A percentile compares a stretch with the other conserved stretches of the same genome.
Evolutionary conservation across 2,329 filamentous ascomycete genomes (phyloP).

Genomic region (Pseudogymnoascus sp.): DNA sequence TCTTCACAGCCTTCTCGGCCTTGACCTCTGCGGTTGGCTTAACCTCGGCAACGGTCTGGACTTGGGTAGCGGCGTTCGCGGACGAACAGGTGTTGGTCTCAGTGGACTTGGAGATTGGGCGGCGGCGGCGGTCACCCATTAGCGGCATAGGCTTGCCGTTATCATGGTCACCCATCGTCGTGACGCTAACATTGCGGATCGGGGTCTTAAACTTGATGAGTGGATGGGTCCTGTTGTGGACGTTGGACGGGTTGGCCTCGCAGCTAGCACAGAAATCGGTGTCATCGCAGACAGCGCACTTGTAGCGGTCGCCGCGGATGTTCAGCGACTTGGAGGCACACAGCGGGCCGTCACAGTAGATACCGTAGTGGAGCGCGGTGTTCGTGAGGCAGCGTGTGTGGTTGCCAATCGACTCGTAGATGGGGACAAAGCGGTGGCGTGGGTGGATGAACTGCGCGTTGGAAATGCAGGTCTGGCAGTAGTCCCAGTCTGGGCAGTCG

Average conservation of each 20-base stretch:
- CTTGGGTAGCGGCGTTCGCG: conserved; percentile 47
- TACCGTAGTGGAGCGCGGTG: conserved; percentile 63
- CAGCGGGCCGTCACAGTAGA: conserved; percentile 90
- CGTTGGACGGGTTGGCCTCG: conserved; percentile 76
- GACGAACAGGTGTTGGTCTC: conserved; percentile 41
- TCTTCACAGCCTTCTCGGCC: conserved; percentile 30
- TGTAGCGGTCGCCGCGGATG: conserved; percentile 85
- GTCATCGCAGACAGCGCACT: conserved; percentile 93
- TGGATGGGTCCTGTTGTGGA: conserved; percentile 91
- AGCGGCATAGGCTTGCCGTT: conserved; percentile 55
- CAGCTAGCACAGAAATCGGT: conserved; percentile 92
- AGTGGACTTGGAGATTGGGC: conserved; percentile 36
- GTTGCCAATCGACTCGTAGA: conserved; percentile 53
- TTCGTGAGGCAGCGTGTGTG: conserved; percentile 31
- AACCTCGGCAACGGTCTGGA: conserved; percentile 67
- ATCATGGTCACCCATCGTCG: conserved; percentile 70
- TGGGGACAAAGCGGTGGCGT: conserved; percentile 76
- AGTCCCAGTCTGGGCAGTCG: conserved; percentile 96
- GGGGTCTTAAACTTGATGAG: conserved; percentile 95
- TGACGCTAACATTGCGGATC: conserved; percentile 79
- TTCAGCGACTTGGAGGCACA: conserved; percentile 63
- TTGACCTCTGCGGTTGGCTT: conserved; percentile 43
- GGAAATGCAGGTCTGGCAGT: conserved; percentile 68
- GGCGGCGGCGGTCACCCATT: conserved; percentile 57
- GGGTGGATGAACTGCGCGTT: conserved; percentile 64